Evolutionary conservation across 768 basidiomycete genomes (phyloP).

Genomic region (Collybiopsis confluens): DNA sequence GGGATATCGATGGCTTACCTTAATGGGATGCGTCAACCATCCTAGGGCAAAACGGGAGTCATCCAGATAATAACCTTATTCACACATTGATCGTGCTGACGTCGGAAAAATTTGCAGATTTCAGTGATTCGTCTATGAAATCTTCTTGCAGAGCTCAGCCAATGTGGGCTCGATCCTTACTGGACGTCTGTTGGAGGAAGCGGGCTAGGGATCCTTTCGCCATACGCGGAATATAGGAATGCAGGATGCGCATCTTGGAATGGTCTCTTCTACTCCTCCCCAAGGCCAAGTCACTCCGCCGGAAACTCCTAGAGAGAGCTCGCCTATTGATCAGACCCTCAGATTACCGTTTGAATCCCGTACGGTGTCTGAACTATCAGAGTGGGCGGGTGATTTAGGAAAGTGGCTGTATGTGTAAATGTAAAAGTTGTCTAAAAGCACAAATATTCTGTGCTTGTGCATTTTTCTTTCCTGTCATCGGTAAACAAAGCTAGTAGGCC

Average conservation of each 20-base stretch:
- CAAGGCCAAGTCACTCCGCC: constrained; percentile 47
- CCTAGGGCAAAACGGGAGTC: constrained; percentile 44
- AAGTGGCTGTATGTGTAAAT: constrained; percentile 61
- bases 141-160: constrained; percentile 57
- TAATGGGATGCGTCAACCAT: constrained; percentile 73
- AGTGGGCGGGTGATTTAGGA: constrained; percentile 52
- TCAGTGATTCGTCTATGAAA: constrained; percentile 56
- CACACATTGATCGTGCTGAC: constrained; percentile 62
- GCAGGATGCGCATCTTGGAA: background rate
- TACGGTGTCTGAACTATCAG: constrained; percentile 36
- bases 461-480: too few relatives aligned
- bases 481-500: too few relatives aligned
- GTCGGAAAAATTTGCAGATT: too few relatives aligned
- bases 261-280: too few relatives aligned
- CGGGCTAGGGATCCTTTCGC: constrained; percentile 83
- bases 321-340: constrained; percentile 28
- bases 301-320: constrained; percentile 39
- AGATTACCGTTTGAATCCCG: constrained; percentile 41
- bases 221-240: constrained; percentile 42
- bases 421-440: too few relatives aligned
- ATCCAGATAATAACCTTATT: constrained; percentile 69
- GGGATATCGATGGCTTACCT: constrained; percentile 73
- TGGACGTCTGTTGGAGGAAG: constrained; percentile 90
- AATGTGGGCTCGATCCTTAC: constrained; percentile 75
- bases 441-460: too few relatives aligned